Evolutionary conservation across 345 rosid genomes (phyloP), one percentile per base, ranked within the genome.

Genomic region (Moricandia moricandioides): DNA sequence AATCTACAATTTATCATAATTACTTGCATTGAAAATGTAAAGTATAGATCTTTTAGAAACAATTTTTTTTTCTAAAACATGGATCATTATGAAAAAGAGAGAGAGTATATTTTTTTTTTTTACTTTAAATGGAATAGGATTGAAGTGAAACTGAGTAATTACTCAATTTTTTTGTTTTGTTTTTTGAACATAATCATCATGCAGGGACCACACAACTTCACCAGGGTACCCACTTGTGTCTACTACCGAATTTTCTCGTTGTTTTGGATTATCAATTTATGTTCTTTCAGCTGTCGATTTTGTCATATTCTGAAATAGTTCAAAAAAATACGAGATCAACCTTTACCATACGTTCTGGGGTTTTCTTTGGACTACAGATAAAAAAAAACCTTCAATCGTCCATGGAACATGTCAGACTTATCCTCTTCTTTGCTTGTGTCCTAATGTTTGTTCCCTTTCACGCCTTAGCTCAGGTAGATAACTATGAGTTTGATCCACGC

Each of bases 381-480:
- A 16, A 68, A 33, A 1, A 29, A 58, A 17, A n/a, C 31, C 59
- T 56, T 26, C 12, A 70, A 71, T 10, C 62, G 43, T 31, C 39
- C 54, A 77, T 77, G 80, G 76, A 58, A 34, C 67, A 58, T 33
- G 13, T 11, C 62, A 49, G 17, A 27, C 33, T 56, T 24, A 11
- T 55, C 31, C 27, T 64, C 47, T 55, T 64, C 57, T 59, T 58
- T 49, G 43, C 62, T 34, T 64, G 61, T 71, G 1, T 71, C 9
- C 69, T 78, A 45, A 58, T 18, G 2, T 14, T 59, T 58, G 29
- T 59, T 71, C 81, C 81, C 13, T 66, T 65, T 27, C 63, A 7
- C 1, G 72, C 67, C 34, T 47, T 78, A 59, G 72, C 77, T 59
- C 81, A 78, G 71, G 69, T 8, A 5, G 81, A 78, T 27, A 8